These are phyloP conservation scores for Beauveria varroae DNA, from an alignment of 2,329 filamentous ascomycete genomes.

Conservation along the genomic window DNA sequence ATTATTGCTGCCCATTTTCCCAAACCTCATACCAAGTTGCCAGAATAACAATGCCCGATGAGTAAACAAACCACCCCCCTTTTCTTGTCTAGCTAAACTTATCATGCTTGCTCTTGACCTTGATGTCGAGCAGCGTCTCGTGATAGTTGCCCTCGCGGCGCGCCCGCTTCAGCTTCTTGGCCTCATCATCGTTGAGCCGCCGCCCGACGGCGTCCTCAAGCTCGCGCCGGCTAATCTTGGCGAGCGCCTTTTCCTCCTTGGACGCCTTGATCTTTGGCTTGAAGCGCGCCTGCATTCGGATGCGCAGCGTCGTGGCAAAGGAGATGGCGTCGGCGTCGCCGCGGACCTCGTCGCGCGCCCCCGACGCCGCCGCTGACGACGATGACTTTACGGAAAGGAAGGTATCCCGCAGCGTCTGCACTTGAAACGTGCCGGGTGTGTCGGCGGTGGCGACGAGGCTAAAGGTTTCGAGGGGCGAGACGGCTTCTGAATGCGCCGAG, in stretches of 20 bases:
- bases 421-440: constrained; percentile 62
- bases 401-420: constrained; percentile 65
- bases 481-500: constrained; percentile 69
- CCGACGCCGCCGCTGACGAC: constrained; percentile 37
- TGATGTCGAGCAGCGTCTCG: constrained; percentile 76
- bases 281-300: constrained; percentile 93
- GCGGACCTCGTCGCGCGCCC: constrained; percentile 55
- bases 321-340: constrained; percentile 64
- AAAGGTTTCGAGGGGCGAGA: constrained; percentile 79
- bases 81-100: constrained; percentile 47
- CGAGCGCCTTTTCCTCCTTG: constrained; percentile 74
- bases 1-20: background rate
- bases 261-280: constrained; percentile 74
- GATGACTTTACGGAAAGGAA: constrained; percentile 59
- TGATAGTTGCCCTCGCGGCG: constrained; percentile 83
- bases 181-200: constrained; percentile 74
- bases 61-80: background rate
- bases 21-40: background rate
- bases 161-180: constrained; percentile 73
- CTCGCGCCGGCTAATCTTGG: constrained; percentile 81
- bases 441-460: constrained; percentile 55
- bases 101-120: constrained; percentile 89
- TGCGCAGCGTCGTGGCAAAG: constrained; percentile 65
- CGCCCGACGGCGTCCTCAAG: constrained; percentile 75
- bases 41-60: background rate